phyloP scores from a whole-genome alignment of 495 filamentous ascomycete species.

The Pseudevernia furfuracea region DNA sequence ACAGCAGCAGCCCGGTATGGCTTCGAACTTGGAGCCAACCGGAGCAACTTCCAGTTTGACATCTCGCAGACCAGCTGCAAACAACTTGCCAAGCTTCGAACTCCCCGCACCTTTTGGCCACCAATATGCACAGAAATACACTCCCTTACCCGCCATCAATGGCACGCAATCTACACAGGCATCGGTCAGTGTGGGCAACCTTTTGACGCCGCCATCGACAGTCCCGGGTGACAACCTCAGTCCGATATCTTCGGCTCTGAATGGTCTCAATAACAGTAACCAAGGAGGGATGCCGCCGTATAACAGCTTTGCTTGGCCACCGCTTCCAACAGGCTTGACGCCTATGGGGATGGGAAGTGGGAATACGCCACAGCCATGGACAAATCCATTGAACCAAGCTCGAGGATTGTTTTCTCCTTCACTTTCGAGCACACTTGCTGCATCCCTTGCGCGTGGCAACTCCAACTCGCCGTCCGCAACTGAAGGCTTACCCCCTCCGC shows the following conservation, averaged over 20 bases:
- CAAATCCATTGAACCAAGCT: constrained; percentile 34
- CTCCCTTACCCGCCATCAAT: constrained; percentile 35
- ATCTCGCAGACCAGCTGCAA: constrained; percentile 52
- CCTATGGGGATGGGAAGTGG: constrained; percentile 46
- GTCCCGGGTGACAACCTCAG: constrained; percentile 56
- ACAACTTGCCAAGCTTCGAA: constrained; percentile 55
- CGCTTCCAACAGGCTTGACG: constrained; percentile 43
- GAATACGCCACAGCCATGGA: constrained; percentile 42
- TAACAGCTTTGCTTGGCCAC: constrained; percentile 43
- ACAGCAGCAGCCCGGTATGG: constrained; percentile 41
- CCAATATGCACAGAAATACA: constrained; percentile 37
- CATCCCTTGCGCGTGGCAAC: constrained; percentile 34
- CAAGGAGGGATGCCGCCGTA: constrained; percentile 39
- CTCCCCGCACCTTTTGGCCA: constrained; percentile 47
- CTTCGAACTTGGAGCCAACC: constrained; percentile 39
- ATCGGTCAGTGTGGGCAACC: constrained; percentile 50
- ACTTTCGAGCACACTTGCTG: constrained; percentile 31
- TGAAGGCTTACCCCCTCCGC: constrained; percentile 47
- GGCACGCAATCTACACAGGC: constrained; percentile 38
- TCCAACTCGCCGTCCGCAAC: constrained; percentile 44
- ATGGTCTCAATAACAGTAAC: constrained; percentile 43
- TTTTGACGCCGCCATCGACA: constrained; percentile 56
- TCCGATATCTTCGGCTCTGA: constrained; percentile 51
- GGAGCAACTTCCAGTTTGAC: constrained; percentile 44
- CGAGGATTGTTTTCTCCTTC: constrained; percentile 52